Conservation (phyloP, 2,329 filamentous ascomycete species). For the Neonectria faginata region DNA sequence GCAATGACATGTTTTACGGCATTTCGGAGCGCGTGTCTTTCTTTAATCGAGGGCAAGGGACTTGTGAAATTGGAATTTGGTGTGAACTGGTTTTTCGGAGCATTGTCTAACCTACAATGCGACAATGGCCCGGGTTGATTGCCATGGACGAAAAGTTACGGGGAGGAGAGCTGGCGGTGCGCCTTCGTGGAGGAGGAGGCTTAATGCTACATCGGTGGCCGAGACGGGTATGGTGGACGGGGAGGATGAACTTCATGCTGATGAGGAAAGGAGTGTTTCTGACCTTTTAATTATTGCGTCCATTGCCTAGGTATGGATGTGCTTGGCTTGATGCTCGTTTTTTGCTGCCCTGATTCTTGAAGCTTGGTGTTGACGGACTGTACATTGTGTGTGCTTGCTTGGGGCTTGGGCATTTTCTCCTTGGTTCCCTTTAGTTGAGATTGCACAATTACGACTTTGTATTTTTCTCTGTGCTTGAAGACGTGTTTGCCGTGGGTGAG, state of each 20-base stretch:
- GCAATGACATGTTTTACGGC: conserved; percentile 45
- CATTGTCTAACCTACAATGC: conserved; percentile 44
- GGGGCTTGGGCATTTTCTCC: conserved; percentile 27
- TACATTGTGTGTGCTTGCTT: conserved; percentile 42
- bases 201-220: conserved; percentile 3
- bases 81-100: conserved; percentile 43
- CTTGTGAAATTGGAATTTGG: conserved; percentile 44
- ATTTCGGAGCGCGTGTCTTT: conserved; percentile 47
- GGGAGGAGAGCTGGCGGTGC: conserved; percentile 31
- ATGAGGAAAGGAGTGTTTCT: conserved; percentile 22
- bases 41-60: conserved; percentile 40
- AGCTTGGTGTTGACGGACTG: conserved; percentile 46
- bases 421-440: conserved; percentile 37
- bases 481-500: not conserved
- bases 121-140: conserved; percentile 42
- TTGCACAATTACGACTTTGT: conserved; percentile 40
- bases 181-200: conserved; percentile 25
- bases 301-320: conserved; percentile 26
- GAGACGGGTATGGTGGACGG: conserved; percentile 9
- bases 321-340: conserved; percentile 39
- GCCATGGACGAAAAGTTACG: conserved; percentile 42
- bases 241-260: conserved; percentile 17
- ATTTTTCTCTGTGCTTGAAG: conserved; percentile 15
- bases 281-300: conserved; percentile 42
- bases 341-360: conserved; percentile 39